phyloP scores from a whole-genome alignment of 768 basidiomycete species.

The Hirschioporus abietinus region DNA sequence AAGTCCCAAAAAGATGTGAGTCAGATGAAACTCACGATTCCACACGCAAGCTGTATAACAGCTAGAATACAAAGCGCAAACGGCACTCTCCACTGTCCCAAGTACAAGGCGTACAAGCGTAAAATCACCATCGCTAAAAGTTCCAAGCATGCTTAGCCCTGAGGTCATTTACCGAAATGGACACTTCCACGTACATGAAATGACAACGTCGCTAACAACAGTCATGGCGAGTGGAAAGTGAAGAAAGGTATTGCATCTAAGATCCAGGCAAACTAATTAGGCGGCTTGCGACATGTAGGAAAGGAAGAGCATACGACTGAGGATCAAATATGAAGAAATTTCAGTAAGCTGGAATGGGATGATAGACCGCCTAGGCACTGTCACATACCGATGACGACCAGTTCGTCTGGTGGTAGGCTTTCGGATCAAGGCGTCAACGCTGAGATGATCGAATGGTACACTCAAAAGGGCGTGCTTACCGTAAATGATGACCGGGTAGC shows the following conservation, averaged over 20 bases:
- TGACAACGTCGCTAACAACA: not conserved
- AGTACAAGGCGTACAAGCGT: not conserved
- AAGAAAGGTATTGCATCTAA: not conserved
- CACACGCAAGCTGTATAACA: not conserved
- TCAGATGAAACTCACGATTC: not conserved
- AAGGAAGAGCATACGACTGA: not conserved
- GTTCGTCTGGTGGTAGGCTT: not conserved
- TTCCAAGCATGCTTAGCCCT: not conserved
- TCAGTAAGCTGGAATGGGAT: not conserved
- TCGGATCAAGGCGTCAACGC: not conserved
- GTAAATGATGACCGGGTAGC: not conserved
- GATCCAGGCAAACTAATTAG: not conserved
- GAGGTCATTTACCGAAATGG: not conserved
- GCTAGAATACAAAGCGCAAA: not conserved
- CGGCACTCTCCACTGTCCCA: not conserved
- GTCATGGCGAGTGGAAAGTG: not conserved
- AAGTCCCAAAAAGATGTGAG: not conserved
- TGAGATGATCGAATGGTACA: not conserved
- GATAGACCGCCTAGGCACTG: not conserved
- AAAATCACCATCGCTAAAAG: not conserved
- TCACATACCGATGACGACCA: not conserved
- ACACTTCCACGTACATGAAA: not conserved
- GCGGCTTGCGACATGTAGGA: not conserved
- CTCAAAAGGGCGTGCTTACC: not conserved
- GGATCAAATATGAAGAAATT: not conserved